Percentiles rank a stretch among this genome's conserved stretches.
Evolutionary conservation across 208 protist species (phyloP).

Genomic region (Acanthamoeba sp.): DNA sequence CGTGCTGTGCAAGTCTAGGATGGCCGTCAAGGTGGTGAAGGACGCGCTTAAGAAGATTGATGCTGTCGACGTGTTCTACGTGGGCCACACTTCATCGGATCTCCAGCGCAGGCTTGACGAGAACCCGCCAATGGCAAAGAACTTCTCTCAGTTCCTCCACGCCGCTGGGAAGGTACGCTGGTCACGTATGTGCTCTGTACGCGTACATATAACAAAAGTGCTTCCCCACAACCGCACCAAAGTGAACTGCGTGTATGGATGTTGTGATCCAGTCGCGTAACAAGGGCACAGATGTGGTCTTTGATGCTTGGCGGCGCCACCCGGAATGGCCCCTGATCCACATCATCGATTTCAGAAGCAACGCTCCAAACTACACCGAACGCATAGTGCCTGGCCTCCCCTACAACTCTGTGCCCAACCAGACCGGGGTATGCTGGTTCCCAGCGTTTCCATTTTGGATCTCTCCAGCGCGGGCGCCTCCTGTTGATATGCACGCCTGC

Average conservation of each 20-base stretch:
- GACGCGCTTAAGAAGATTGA: background rate
- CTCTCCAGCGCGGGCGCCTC: background rate
- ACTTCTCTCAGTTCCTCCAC: conserved; percentile 20
- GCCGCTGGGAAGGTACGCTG: background rate
- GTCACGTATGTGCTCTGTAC: too few species aligned
- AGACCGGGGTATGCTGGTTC: background rate
- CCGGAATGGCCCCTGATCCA: background rate
- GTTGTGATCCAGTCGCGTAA: background rate
- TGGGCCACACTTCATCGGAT: background rate
- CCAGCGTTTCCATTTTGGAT: too few species aligned
- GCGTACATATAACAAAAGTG: too few species aligned
- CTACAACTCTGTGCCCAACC: too few species aligned
- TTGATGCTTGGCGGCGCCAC: background rate
- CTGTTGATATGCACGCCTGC: background rate
- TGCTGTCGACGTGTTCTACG: background rate
- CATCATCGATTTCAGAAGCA: background rate
- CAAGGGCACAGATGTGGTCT: conserved; percentile 2
- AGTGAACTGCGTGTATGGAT: too few species aligned
- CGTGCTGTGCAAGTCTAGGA: background rate
- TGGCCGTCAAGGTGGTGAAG: background rate
- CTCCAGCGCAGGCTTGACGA: background rate
- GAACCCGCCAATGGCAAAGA: background rate
- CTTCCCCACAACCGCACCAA: too few species aligned
- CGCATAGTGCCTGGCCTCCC: background rate
- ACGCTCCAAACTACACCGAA: background rate